These are phyloP conservation scores for Sugiyamaella qingdaonensis DNA, from an alignment of 805 yeast species.

Conservation along the genomic window DNA sequence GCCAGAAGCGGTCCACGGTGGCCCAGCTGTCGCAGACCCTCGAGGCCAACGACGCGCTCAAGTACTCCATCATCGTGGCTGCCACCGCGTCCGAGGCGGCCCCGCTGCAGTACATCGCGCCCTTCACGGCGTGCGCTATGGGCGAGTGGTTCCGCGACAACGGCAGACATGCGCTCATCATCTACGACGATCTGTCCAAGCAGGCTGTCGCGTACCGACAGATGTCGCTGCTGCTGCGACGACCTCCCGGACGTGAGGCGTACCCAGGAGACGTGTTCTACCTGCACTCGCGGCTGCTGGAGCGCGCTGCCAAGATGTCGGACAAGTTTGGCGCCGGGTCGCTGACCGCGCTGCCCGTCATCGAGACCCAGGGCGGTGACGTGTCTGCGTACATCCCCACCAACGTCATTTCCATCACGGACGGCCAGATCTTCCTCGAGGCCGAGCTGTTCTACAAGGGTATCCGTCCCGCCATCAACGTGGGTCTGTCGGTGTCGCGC, in stretches of 20 bases:
- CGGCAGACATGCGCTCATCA: constrained; percentile 94
- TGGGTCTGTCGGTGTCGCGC: constrained; percentile 99
- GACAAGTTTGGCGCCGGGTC: constrained; percentile 88
- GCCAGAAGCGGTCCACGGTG: constrained; percentile 99
- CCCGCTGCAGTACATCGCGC: constrained; percentile 99
- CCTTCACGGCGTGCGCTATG: constrained; percentile 99
- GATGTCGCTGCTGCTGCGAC: constrained; percentile 93
- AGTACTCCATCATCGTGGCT: constrained; percentile 96
- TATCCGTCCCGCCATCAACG: constrained; percentile 99
- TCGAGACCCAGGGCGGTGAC: constrained; percentile 99
- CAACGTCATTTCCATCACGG: constrained; percentile 95
- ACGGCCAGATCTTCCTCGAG: constrained; percentile 98
- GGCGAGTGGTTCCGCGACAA: constrained; percentile 99
- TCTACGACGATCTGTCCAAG: constrained; percentile 97
- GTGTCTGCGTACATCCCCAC: constrained; percentile 97
- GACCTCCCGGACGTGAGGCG: constrained; percentile 97
- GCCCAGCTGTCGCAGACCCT: constrained; percentile 99
- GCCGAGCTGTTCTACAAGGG: constrained; percentile 99
- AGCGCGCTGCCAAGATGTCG: constrained; percentile 97
- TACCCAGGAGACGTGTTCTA: constrained; percentile 97
- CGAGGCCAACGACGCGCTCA: constrained; percentile 96
- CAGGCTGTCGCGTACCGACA: constrained; percentile 99
- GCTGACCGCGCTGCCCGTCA: constrained; percentile 91
- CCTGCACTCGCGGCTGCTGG: constrained; percentile 91
- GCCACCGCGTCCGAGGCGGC: constrained; percentile 99